Evolutionary conservation across 495 filamentous ascomycete genomes (phyloP).

Genomic region (Penicillium egyptiacum): DNA sequence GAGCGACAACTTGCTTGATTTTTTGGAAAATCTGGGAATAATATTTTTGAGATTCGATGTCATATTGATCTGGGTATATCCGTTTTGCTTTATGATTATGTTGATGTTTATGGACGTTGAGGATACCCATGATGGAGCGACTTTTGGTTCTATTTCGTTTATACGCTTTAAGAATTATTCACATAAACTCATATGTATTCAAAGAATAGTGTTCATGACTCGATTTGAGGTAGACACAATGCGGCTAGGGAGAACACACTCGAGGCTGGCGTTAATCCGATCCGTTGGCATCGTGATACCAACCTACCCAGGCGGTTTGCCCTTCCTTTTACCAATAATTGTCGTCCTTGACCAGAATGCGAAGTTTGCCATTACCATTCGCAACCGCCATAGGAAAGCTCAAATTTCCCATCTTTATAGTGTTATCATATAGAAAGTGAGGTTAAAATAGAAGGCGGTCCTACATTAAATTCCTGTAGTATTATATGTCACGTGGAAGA

Average conservation of each 20-base stretch:
- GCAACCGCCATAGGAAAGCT: too few species aligned
- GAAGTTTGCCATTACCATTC: too few species aligned
- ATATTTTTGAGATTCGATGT: background rate
- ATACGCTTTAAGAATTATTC: background rate
- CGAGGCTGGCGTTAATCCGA: background rate
- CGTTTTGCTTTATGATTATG: constrained; percentile 1
- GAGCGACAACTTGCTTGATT: constrained; percentile 44
- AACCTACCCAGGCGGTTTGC: background rate
- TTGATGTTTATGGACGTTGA: constrained; percentile 2
- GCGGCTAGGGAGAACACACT: background rate
- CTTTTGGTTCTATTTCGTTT: background rate
- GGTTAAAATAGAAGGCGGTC: too few species aligned
- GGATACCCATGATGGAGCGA: constrained; percentile 15
- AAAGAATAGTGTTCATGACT: background rate
- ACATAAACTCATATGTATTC: background rate
- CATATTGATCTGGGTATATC: background rate
- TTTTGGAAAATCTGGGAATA: background rate
- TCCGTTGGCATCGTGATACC: background rate
- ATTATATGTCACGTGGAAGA: too few species aligned
- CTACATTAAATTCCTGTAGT: too few species aligned
- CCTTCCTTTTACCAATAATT: background rate
- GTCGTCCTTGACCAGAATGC: too few species aligned
- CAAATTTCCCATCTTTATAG: too few species aligned
- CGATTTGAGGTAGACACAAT: background rate
- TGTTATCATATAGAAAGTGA: too few species aligned